Percentiles rank a stretch among this genome's conserved stretches.
Evolutionary conservation across 257 asterid species (phyloP).

Genomic region (Forsythia viridissima): DNA sequence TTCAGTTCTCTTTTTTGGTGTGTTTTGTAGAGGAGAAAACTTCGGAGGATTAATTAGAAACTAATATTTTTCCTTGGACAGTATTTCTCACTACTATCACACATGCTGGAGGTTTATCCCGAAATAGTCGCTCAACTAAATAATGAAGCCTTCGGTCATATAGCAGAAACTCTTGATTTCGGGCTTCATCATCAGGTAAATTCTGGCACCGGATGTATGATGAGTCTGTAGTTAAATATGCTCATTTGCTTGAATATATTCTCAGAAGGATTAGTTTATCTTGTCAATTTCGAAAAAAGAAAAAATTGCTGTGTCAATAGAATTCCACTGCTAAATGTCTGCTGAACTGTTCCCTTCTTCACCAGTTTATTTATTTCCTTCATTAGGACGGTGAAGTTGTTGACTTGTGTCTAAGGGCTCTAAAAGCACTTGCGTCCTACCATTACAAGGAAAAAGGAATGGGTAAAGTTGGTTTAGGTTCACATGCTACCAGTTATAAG

Average conservation of each 20-base stretch:
- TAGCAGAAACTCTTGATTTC: conserved; percentile 75
- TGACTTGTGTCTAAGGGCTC: conserved; percentile 77
- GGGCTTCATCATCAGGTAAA: conserved; percentile 90
- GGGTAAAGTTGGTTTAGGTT: conserved; percentile 86
- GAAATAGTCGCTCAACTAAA: conserved; percentile 71
- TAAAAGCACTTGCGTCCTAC: conserved; percentile 85
- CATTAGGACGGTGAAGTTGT: conserved; percentile 74
- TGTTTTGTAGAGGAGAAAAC: not conserved
- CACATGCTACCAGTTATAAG: conserved; percentile 65
- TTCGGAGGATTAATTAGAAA: conserved; percentile 12
- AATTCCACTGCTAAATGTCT: conserved; percentile 6
- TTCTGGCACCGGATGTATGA: not conserved
- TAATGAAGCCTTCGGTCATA: conserved; percentile 66
- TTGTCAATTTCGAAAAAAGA: not conserved
- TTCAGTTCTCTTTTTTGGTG: conserved; percentile 15
- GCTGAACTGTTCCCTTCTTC: conserved; percentile 7
- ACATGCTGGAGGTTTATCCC: conserved; percentile 95
- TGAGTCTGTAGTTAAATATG: not conserved
- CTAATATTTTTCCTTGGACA: conserved; percentile 44
- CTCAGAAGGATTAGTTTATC: not conserved
- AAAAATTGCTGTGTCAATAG: not conserved
- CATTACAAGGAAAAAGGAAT: conserved; percentile 76
- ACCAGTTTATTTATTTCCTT: conserved; percentile 19
- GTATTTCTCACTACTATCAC: conserved; percentile 89
- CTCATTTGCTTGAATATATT: not conserved